phyloP scores from a whole-genome alignment of 345 rosid genomes.

The Eucalyptus urophylla region DNA sequence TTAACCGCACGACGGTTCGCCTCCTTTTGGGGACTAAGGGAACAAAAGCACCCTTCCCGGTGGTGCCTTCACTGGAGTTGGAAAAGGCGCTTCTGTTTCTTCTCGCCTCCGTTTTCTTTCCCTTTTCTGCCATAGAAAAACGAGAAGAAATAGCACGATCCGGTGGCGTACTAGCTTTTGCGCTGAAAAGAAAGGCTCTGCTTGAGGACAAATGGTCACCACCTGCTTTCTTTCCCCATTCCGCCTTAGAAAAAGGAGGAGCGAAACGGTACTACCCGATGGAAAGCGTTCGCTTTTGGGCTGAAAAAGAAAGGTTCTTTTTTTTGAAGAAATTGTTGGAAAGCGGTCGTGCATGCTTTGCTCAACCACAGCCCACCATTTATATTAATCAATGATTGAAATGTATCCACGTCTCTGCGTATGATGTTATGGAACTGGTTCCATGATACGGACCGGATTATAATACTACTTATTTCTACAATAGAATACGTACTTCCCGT shows the following conservation, averaged over 20 bases:
- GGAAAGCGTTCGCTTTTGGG: not conserved
- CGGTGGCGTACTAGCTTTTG: not conserved
- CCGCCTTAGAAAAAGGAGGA: not conserved
- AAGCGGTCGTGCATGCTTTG: not conserved
- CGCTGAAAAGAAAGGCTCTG: not conserved
- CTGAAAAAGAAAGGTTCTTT: not conserved
- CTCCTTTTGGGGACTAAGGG: not conserved
- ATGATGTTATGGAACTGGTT: not conserved
- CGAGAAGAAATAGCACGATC: not conserved
- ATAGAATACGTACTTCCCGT: not conserved
- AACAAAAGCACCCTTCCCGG: not conserved
- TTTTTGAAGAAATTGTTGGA: not conserved
- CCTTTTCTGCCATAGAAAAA: not conserved
- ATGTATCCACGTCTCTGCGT: not conserved
- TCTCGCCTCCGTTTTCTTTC: not conserved
- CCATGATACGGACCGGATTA: not conserved
- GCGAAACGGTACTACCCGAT: not conserved
- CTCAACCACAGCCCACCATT: not conserved
- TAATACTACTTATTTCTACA: not conserved
- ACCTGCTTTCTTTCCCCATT: not conserved
- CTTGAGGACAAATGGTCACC: not conserved
- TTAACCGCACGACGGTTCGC: not conserved
- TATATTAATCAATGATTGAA: not conserved
- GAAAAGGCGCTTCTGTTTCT: not conserved
- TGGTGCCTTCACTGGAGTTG: not conserved